phyloP scores from a whole-genome alignment of 306 rosid species.

The Vachellia pachyceras region DNA sequence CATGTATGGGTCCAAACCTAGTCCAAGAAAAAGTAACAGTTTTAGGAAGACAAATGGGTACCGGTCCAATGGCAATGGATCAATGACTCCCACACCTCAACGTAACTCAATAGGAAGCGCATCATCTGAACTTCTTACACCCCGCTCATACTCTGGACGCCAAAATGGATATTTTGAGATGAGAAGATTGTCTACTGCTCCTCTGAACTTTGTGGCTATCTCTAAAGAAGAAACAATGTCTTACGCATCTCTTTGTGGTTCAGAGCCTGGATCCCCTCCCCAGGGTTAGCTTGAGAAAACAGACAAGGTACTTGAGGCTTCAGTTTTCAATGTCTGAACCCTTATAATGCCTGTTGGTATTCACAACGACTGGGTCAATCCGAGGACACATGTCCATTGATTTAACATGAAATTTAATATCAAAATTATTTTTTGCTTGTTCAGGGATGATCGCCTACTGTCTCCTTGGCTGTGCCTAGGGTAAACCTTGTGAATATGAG shows the following conservation, averaged over 20 bases:
- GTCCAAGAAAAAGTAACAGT: conserved; percentile 88
- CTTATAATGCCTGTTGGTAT: neutral
- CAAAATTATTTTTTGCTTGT: conserved; percentile 18
- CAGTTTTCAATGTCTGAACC: neutral
- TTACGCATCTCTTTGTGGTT: conserved; percentile 77
- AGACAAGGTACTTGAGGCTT: conserved; percentile 46
- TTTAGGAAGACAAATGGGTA: conserved; percentile 79
- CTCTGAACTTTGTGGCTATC: conserved; percentile 85
- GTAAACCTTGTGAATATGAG: conserved; percentile 71
- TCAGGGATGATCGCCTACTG: conserved; percentile 57
- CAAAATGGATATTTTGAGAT: conserved; percentile 89
- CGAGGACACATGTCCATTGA: neutral
- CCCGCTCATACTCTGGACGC: conserved; percentile 87
- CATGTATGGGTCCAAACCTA: conserved; percentile 88
- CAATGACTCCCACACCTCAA: conserved; percentile 89
- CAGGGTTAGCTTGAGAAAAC: conserved; percentile 48
- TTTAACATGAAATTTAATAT: conserved; percentile 2
- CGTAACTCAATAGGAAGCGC: conserved; percentile 79
- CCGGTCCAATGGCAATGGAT: conserved; percentile 78
- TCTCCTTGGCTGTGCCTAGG: conserved; percentile 45
- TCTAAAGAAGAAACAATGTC: conserved; percentile 95
- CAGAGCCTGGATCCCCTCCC: conserved; percentile 93
- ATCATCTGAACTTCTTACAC: conserved; percentile 80
- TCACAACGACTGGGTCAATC: neutral
- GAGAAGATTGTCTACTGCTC: conserved; percentile 86